phyloP scores from a whole-genome alignment of 768 basidiomycete genomes.

The Chalciporus piperatus region DNA sequence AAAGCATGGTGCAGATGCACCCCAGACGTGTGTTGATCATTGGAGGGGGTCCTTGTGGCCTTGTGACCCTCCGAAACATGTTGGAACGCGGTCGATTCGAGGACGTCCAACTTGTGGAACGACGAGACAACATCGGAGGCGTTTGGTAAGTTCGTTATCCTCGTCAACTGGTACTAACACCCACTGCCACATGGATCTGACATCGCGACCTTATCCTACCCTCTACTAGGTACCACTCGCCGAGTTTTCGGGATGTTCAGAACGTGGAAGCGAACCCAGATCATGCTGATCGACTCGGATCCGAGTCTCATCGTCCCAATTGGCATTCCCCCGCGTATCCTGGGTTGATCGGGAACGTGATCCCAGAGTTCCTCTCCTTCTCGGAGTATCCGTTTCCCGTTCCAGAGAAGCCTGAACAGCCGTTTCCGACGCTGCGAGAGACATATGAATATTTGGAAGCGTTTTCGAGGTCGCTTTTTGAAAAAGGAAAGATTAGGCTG shows the following conservation, averaged over 20 bases:
- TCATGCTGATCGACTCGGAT: not conserved
- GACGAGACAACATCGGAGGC: conserved; percentile 46
- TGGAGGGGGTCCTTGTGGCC: conserved; percentile 47
- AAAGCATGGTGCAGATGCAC: not conserved
- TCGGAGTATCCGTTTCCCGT: conserved; percentile 30
- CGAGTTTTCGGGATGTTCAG: not conserved
- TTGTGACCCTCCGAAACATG: conserved; percentile 49
- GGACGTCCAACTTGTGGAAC: conserved; percentile 44
- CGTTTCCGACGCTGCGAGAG: conserved; percentile 29
- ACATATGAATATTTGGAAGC: conserved; percentile 26
- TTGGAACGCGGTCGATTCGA: conserved; percentile 40
- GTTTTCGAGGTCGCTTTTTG: conserved; percentile 25
- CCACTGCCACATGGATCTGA: not conserved
- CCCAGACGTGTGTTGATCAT: conserved; percentile 37
- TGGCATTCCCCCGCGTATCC: conserved; percentile 52
- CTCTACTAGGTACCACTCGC: conserved; percentile 15
- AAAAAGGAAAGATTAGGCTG: conserved; percentile 36
- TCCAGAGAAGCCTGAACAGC: conserved; percentile 22
- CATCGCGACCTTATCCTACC: not conserved
- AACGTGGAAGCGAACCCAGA: not conserved
- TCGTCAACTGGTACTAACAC: not conserved
- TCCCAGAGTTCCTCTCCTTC: conserved; percentile 39
- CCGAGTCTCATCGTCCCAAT: not conserved
- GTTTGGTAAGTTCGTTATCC: conserved; percentile 39
- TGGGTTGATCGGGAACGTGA: conserved; percentile 48